Evolutionary conservation across 345 rosid species (phyloP).

Genomic region (Populus deltoides): DNA sequence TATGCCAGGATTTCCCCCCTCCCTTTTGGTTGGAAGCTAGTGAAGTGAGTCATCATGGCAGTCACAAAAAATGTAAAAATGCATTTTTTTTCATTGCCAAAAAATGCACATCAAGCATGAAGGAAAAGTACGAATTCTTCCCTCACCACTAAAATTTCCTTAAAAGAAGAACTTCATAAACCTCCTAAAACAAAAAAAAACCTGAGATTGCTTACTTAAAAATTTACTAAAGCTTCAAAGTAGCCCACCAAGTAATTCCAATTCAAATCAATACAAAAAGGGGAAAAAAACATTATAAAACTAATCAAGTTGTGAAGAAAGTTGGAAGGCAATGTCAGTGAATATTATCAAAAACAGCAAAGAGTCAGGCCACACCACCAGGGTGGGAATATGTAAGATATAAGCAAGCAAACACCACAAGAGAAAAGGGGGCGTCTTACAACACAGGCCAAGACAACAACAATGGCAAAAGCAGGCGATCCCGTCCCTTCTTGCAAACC

Average conservation of each 20-base stretch:
- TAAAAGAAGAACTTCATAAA: not conserved
- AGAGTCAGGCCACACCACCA: not conserved
- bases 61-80: not conserved
- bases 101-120: not conserved
- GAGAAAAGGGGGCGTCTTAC: conserved; percentile 40
- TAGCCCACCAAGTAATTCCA: not conserved
- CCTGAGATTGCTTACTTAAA: too few relatives aligned
- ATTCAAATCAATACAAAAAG: not conserved
- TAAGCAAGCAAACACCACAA: not conserved
- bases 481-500: conserved; percentile 80
- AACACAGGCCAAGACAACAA: conserved; percentile 78
- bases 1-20: not conserved
- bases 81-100: not conserved
- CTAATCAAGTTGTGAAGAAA: not conserved
- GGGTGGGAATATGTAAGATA: not conserved
- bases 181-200: not conserved
- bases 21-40: not conserved
- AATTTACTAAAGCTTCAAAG: not conserved
- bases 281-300: not conserved
- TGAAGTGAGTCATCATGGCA: not conserved
- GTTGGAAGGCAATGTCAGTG: not conserved
- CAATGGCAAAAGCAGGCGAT: conserved; percentile 76
- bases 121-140: not conserved
- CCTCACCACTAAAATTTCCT: not conserved
- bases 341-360: not conserved